Evolutionary conservation across 106 monocot species (phyloP), one percentile per base, ranked within the genome.

Genomic region (Allium fistulosum): DNA sequence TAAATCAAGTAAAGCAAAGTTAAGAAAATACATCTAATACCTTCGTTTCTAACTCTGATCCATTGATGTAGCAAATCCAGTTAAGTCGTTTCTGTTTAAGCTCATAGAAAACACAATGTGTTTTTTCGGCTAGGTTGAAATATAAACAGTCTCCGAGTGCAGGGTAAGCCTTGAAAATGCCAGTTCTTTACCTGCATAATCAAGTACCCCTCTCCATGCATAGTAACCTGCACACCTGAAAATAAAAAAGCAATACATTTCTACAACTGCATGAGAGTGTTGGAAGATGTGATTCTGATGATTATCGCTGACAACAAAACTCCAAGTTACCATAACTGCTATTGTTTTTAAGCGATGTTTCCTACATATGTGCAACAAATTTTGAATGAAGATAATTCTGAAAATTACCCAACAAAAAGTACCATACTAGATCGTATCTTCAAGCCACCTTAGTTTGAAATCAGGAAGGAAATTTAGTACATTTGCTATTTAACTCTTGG

Each of bases 51-150:
- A 87, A 90, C 67, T 94, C 94, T 7, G 84, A 80, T 64, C 72
- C 74, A 62, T 85, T 85, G 65, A 87, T 58, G 63, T 90, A 94
- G 90, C 94, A 90, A 66, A 94, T 66, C 90, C 90, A 94, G 62
- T 94, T 90, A 51, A 94, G 70, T 72, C 83, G 78, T 48, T 81
- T 82, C 48, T 73, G 58, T 66, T 74, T 78, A 50, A 94, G 79
- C 69, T 94, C 90, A 65, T 90, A 94, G 64, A 94, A 76, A 46
- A 90, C 94, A 45, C 62, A 73, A 28, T 94, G 94, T 14, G 82
- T 87, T 70, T 59, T 58, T 57, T 72, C n/a, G 1, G 80, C 84
- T 3, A 94, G 60, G 76, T 94, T 87, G 74, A 94, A 94, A 62
- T 87, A 90, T 50, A 92, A 69, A 59, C 87, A 87, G 16, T 82